Evolutionary conservation across 805 yeast genomes (phyloP), one percentile per base, ranked within the genome.

Genomic region (Ogataea trehalophila): DNA sequence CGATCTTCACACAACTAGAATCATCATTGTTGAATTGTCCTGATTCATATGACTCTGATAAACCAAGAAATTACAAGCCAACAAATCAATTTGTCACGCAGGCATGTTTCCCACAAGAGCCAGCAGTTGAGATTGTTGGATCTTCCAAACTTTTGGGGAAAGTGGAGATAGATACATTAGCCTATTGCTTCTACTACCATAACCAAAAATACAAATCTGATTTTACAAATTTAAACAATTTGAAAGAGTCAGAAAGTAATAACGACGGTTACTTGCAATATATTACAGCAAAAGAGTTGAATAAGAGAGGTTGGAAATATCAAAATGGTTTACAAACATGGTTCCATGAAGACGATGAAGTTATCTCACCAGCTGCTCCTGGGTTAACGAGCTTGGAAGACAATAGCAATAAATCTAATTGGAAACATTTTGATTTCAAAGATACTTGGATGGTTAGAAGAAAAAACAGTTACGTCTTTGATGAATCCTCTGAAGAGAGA

Each of bases 181-280:
- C 92, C 56, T 94, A 87, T 73, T 86, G 92, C 43, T 94, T 94
- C 68, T 94, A 94, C 70, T 94, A 90, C 66, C 79, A 83, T 55
- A 77, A 71, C 43, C 54, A 49, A 36, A 60, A 52, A 41, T 60
- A 56, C 45, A 50, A 56, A 34, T 57, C 62, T 1, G 46, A 54
- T 6, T 57, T 54, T 23, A 55, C 63, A 14, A 54, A 50, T 42
- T 44, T 60, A 16, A 53, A 56, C 39, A 57, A 59, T 23, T 33
- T 53, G 22, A 42, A 31, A 15, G 33, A 22, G 6, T 9, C 37
- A 6, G 47, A 43, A 6, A 54, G 47, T 38, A 37, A 46, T 4
- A 47, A 51, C 34, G 87, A 85, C 26, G 74, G 84, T 16, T 84
- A 84, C 58, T 79, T 83, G 51, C 94, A 86, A 63, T 75, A 79